Evolutionary conservation across 495 filamentous ascomycete genomes (phyloP).

Genomic region (Talaromyces proteolyticus): DNA sequence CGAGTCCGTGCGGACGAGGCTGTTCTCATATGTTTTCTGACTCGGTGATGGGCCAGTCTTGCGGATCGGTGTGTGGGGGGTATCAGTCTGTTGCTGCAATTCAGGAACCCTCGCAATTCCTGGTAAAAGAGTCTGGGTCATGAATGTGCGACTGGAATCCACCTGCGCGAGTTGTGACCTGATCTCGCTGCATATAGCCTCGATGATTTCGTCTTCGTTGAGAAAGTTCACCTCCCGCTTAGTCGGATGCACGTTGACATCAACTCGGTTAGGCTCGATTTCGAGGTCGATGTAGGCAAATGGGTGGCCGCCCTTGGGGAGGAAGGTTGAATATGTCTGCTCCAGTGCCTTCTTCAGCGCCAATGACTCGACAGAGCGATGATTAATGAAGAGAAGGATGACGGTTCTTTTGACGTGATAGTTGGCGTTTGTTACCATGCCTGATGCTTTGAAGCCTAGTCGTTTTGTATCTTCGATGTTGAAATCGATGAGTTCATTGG

Average conservation of each 20-base stretch:
- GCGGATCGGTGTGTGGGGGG: conserved; percentile 18
- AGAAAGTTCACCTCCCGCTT: conserved; percentile 98
- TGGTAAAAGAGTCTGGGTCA: conserved; percentile 86
- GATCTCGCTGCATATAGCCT: conserved; percentile 77
- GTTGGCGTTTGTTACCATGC: conserved; percentile 88
- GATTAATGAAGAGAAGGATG: conserved; percentile 93
- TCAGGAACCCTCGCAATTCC: conserved; percentile 46
- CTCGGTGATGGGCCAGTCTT: conserved; percentile 27
- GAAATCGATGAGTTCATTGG: conserved; percentile 84
- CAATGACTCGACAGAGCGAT: conserved; percentile 91
- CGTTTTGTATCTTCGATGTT: conserved; percentile 58
- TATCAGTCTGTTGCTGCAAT: conserved; percentile 15
- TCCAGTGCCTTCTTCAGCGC: conserved; percentile 86
- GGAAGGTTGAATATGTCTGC: conserved; percentile 81
- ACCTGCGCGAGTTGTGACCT: conserved; percentile 76
- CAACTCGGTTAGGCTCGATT: conserved; percentile 87
- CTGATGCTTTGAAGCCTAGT: conserved; percentile 77
- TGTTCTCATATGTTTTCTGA: conserved; percentile 75
- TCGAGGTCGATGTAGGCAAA: conserved; percentile 91
- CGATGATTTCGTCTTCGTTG: conserved; percentile 95
- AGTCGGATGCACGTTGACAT: conserved; percentile 97
- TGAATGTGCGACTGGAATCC: conserved; percentile 90
- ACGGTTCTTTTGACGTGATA: conserved; percentile 90
- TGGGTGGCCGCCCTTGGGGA: conserved; percentile 93
- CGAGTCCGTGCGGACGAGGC: conserved; percentile 85